These are phyloP conservation scores for Monilinia laxa DNA, from an alignment of 2,329 filamentous ascomycete species.

Conservation along the genomic window DNA sequence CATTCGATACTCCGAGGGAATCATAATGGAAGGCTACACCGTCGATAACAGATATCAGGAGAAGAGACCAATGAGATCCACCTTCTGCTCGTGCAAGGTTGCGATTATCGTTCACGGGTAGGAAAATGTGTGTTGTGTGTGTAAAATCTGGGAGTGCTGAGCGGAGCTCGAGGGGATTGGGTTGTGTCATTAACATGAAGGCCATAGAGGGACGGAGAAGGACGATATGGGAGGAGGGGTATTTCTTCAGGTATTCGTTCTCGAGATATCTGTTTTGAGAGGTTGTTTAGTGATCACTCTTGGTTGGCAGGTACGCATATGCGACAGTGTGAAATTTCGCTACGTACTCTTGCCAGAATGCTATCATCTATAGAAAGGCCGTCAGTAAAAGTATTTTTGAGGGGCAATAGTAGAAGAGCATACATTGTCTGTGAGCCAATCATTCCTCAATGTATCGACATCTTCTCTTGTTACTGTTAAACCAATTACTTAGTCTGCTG, in stretches of 20 bases:
- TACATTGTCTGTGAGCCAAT: conserved; percentile 97
- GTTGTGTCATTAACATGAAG: conserved; percentile 80
- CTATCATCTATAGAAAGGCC: conserved; percentile 67
- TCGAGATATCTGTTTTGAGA: conserved; percentile 67
- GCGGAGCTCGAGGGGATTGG: conserved; percentile 54
- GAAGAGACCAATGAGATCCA: conserved; percentile 90
- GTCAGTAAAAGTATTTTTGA: conserved; percentile 23
- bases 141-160: conserved; percentile 78
- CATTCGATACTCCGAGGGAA: conserved; percentile 74
- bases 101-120: conserved; percentile 88
- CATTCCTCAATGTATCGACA: conserved; percentile 80
- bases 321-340: conserved; percentile 1
- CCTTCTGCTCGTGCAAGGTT: conserved; percentile 78
- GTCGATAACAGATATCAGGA: conserved; percentile 86
- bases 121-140: conserved; percentile 85
- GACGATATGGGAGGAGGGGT: conserved; percentile 80
- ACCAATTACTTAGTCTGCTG: conserved; percentile 28
- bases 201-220: conserved; percentile 92
- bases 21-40: conserved; percentile 97
- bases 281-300: conserved; percentile 2
- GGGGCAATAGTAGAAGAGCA: conserved; percentile 23
- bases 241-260: conserved; percentile 77
- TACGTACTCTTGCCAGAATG: conserved; percentile 94
- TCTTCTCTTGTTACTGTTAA: conserved; percentile 79
- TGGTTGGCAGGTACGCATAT: conserved; percentile 9